A percentile compares a stretch with the other conserved stretches of the same genome.
Evolutionary conservation across 768 basidiomycete genomes (phyloP).

Genomic region (Leucosporidium yakuticum): DNA sequence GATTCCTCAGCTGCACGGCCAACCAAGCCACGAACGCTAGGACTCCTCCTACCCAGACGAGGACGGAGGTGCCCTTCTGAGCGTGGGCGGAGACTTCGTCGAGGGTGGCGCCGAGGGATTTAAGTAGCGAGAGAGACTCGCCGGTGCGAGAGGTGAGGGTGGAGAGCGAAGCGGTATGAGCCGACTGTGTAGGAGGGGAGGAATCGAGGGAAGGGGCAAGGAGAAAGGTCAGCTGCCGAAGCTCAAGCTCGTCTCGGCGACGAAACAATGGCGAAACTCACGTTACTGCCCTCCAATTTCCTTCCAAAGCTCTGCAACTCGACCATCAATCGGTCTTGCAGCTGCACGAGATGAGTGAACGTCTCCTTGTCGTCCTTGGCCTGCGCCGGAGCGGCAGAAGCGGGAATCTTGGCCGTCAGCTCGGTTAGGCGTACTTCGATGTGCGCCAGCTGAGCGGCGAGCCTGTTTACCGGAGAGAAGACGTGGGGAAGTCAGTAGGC

Average conservation of each 20-base stretch:
- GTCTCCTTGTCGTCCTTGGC: slow-evolving; percentile 5
- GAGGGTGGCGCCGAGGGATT: not conserved
- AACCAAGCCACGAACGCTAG: not conserved
- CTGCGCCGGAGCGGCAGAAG: not conserved
- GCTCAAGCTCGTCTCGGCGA: not conserved
- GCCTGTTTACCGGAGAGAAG: too few relatives aligned
- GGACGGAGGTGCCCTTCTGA: too few relatives aligned
- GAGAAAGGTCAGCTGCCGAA: not conserved
- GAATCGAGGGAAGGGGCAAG: not conserved
- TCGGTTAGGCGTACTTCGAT: slow-evolving; percentile 3
- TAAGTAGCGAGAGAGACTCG: slow-evolving; percentile 11
- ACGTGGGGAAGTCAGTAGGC: too few relatives aligned
- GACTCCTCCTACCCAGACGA: not conserved
- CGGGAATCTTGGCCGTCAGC: not conserved
- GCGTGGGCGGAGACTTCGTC: not conserved
- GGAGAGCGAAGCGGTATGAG: slow-evolving; percentile 16
- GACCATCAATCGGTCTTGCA: slow-evolving; percentile 29
- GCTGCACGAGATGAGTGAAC: slow-evolving; percentile 22
- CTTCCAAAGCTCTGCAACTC: slow-evolving; percentile 23
- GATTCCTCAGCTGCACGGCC: not conserved
- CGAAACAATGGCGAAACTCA: not conserved
- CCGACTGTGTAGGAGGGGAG: not conserved
- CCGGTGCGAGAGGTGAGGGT: slow-evolving; percentile 14
- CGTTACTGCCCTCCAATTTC: slow-evolving; percentile 21
- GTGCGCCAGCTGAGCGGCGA: not conserved